phyloP scores from a whole-genome alignment of 352 stramenopile genomes.

The Pythium coloratum region DNA sequence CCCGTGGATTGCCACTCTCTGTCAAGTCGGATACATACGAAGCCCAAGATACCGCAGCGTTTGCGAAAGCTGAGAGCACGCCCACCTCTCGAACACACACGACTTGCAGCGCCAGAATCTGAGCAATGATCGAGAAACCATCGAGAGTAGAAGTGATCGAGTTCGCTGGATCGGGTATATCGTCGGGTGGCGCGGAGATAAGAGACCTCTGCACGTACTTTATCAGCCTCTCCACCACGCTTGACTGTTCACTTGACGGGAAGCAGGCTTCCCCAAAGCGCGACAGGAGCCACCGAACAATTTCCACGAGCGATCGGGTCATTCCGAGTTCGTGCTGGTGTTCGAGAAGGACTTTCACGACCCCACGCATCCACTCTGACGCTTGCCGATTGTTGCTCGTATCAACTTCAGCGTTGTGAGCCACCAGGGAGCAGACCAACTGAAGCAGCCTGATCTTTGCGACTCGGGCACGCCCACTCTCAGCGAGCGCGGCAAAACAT shows the following conservation, averaged over 20 bases:
- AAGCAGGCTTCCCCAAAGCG: neutral
- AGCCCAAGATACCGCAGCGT: neutral
- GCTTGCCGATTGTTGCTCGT: neutral
- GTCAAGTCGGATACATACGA: neutral
- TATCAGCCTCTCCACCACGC: neutral
- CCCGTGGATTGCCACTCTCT: too few species aligned
- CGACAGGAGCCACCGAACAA: neutral
- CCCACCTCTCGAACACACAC: neutral
- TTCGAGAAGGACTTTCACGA: neutral
- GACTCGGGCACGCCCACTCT: neutral
- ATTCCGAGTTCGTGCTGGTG: neutral
- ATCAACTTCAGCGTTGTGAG: neutral
- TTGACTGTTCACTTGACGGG: neutral
- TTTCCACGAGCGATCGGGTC: slow-evolving; percentile 1
- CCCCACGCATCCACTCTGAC: neutral
- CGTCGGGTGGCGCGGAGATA: neutral
- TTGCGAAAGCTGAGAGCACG: neutral
- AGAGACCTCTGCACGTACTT: neutral
- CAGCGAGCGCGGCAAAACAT: neutral
- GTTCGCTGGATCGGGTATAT: neutral
- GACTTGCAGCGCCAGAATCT: neutral
- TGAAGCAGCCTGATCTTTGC: neutral
- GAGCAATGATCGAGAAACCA: neutral
- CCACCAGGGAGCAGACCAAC: neutral
- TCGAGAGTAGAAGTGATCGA: neutral